Conservation (phyloP, 2,329 filamentous ascomycete species). For the Aspergillus clavatus region DNA sequence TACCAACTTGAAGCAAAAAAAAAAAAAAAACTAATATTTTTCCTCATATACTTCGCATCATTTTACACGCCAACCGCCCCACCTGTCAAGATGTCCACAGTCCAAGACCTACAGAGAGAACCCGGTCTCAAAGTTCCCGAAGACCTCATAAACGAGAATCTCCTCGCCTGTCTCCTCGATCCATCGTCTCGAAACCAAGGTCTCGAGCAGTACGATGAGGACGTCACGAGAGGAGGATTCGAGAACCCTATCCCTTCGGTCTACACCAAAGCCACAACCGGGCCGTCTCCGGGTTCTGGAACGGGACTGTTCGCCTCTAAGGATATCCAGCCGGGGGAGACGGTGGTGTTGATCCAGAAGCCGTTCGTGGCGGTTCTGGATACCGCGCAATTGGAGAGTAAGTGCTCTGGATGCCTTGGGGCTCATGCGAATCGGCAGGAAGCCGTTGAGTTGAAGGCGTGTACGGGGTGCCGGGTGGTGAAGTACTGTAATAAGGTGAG, state of each 20-base stretch:
- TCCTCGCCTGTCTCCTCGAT: background rate
- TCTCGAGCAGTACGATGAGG: background rate
- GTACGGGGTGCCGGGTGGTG: slow-evolving; percentile 54
- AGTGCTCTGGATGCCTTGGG: slow-evolving; percentile 55
- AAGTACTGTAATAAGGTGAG: slow-evolving; percentile 58
- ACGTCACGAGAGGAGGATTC: background rate
- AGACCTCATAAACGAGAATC: background rate
- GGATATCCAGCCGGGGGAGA: slow-evolving; percentile 45
- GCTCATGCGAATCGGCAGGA: slow-evolving; percentile 19
- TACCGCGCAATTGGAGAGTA: slow-evolving; percentile 47
- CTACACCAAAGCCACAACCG: slow-evolving; percentile 21
- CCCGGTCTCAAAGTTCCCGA: background rate
- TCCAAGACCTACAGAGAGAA: background rate
- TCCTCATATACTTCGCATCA: too few species aligned
- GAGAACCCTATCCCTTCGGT: slow-evolving; percentile 13
- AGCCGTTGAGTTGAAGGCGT: slow-evolving; percentile 44
- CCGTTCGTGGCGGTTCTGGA: slow-evolving; percentile 55
- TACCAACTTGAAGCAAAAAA: too few species aligned
- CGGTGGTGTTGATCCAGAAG: slow-evolving; percentile 46
- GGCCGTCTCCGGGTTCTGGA: slow-evolving; percentile 35
- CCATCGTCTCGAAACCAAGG: background rate
- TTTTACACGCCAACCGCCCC: too few species aligned
- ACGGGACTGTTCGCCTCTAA: slow-evolving; percentile 53
- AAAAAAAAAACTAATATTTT: too few species aligned
- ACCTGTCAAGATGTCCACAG: slow-evolving; percentile 16